Conservation (phyloP, 192 early-diverging fungal genomes). For the Pecoramyces ruminantium region DNA sequence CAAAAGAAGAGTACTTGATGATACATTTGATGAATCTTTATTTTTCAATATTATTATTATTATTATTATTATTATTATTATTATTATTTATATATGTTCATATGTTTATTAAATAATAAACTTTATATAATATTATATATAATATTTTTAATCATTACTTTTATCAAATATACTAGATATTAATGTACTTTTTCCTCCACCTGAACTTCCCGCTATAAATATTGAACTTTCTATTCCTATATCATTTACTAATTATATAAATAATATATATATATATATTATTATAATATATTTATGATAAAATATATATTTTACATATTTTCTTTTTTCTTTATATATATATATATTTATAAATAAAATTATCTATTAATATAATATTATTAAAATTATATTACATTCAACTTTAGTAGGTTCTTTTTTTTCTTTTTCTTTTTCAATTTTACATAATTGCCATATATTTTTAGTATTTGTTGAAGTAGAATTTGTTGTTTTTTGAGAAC, state of each 20-base stretch:
- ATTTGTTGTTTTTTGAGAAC: neutral
- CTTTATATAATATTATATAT: too few relatives aligned
- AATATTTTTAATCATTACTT: neutral
- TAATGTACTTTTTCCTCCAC: neutral
- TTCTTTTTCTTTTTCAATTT: neutral
- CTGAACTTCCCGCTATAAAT: neutral
- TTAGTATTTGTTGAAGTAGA: neutral
- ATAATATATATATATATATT: too few relatives aligned
- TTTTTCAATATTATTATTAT: too few relatives aligned
- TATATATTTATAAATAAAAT: too few relatives aligned
- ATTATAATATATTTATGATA: too few relatives aligned
- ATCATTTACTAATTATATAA: neutral
- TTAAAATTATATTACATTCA: neutral
- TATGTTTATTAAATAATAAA: too few relatives aligned
- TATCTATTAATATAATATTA: too few relatives aligned
- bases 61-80: too few relatives aligned
- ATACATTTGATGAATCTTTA: neutral
- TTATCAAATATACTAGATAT: neutral
- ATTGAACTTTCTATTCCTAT: neutral
- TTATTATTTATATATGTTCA: too few relatives aligned
- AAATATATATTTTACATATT: too few relatives aligned
- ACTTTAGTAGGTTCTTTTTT: neutral
- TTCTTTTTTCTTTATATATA: too few relatives aligned
- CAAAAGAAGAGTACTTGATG: neutral
- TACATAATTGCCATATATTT: neutral